Conservation (phyloP, 176 grass and related monocot species). For the Juncus inflexus region DNA sequence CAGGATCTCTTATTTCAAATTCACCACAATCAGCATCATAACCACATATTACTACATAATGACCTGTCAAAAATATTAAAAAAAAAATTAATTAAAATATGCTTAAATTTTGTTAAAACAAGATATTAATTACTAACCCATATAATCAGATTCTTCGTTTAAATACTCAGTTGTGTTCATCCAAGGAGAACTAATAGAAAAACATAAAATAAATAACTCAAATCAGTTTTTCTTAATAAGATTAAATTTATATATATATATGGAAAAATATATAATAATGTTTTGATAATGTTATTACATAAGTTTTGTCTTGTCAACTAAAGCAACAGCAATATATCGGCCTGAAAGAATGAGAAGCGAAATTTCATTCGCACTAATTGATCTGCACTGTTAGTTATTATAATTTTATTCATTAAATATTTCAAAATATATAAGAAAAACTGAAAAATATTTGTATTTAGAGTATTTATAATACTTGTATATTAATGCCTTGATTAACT, state of each 20-base stretch:
- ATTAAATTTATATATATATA: slow-evolving; percentile 6
- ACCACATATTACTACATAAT: slow-evolving; percentile 95
- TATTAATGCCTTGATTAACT: slow-evolving; percentile 73
- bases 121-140: slow-evolving; percentile 40
- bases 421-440: neutral
- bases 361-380: slow-evolving; percentile 77
- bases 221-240: slow-evolving; percentile 10
- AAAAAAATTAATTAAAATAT: slow-evolving; percentile 17
- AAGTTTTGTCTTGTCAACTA: slow-evolving; percentile 97
- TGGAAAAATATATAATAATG: neutral
- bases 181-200: slow-evolving; percentile 53
- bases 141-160: slow-evolving; percentile 63
- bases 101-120: slow-evolving; percentile 5
- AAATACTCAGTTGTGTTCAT: slow-evolving; percentile 46
- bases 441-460: slow-evolving; percentile 14
- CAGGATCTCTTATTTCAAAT: slow-evolving; percentile 99
- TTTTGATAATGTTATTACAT: slow-evolving; percentile 38
- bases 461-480: slow-evolving; percentile 60
- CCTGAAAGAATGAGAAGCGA: slow-evolving; percentile 74
- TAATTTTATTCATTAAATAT: slow-evolving; percentile 42
- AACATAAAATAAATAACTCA: slow-evolving; percentile 21
- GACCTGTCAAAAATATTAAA: slow-evolving; percentile 42
- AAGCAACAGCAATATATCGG: slow-evolving; percentile 72
- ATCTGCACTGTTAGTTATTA: slow-evolving; percentile 74
- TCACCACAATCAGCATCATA: slow-evolving; percentile 72